A percentile compares a stretch with the other conserved stretches of the same genome.
Conservation (phyloP, 108 stramenopile species). For the Cyclotella cryptica region DNA sequence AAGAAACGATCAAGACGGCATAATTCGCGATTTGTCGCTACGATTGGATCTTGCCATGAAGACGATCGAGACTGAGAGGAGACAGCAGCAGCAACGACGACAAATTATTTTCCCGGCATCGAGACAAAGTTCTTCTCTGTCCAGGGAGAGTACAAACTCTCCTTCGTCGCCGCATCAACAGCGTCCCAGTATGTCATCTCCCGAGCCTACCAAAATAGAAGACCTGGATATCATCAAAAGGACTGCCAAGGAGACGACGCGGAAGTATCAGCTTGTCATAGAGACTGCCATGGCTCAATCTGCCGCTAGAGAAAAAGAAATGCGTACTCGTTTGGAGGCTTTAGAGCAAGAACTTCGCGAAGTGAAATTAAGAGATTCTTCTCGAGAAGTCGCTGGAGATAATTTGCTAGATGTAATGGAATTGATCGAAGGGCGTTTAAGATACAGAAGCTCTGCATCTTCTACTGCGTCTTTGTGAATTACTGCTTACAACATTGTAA, state of each 20-base stretch:
- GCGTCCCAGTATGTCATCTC: not conserved
- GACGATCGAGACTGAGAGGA: constrained; percentile 52
- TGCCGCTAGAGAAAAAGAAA: constrained; percentile 43
- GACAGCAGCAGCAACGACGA: constrained; percentile 54
- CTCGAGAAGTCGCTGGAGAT: not conserved
- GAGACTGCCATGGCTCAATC: constrained; percentile 37
- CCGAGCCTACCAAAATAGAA: not conserved
- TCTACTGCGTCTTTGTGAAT: not conserved
- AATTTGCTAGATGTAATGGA: not conserved
- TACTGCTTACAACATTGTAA: not conserved
- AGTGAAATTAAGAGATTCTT: not conserved
- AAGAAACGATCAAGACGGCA: constrained; percentile 52
- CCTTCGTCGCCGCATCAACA: constrained; percentile 27
- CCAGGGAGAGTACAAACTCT: not conserved
- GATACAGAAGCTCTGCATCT: not conserved
- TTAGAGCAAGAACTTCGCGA: constrained; percentile 75
- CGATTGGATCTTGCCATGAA: constrained; percentile 56
- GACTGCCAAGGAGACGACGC: constrained; percentile 11
- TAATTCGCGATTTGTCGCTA: constrained; percentile 55
- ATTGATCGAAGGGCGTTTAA: not conserved
- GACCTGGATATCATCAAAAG: constrained; percentile 24
- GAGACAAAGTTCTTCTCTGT: constrained; percentile 13
- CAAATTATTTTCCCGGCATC: constrained; percentile 65
- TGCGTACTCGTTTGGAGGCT: constrained; percentile 63
- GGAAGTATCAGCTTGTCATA: constrained; percentile 32